phyloP scores from a whole-genome alignment of 768 basidiomycete genomes.

The Macrolepiota dolichaula region DNA sequence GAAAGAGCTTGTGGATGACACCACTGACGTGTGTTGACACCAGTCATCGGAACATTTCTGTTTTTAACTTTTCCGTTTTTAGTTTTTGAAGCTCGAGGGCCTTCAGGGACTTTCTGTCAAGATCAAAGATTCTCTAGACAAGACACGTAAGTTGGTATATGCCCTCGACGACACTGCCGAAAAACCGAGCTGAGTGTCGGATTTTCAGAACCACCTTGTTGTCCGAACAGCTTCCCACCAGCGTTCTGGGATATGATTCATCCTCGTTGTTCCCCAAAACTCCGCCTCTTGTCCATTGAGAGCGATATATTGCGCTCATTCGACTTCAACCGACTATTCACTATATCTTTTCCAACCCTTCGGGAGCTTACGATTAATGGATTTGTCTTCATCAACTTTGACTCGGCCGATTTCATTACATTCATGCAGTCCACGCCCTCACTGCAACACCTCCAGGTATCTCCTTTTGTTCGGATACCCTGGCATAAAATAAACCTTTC shows the following conservation, averaged over 20 bases:
- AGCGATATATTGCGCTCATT: conserved; percentile 2
- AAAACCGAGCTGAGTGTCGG: not conserved
- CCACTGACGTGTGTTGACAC: not conserved
- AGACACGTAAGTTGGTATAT: not conserved
- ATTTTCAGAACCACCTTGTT: not conserved
- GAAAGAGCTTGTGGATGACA: not conserved
- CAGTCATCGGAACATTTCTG: not conserved
- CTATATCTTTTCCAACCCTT: not conserved
- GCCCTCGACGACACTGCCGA: not conserved
- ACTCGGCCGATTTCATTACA: not conserved
- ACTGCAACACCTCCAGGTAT: not conserved
- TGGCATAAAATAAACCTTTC: not conserved
- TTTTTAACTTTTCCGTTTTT: not conserved
- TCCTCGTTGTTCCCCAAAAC: conserved; percentile 2
- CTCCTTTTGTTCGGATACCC: conserved; percentile 1
- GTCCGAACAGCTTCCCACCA: not conserved
- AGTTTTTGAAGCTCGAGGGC: not conserved
- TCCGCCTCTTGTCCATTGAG: not conserved
- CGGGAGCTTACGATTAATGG: not conserved
- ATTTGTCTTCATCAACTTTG: not conserved
- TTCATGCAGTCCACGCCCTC: not conserved
- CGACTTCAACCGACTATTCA: not conserved
- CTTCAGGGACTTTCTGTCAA: not conserved
- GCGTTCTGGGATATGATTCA: conserved; percentile 3
- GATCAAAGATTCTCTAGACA: not conserved